Conservation (phyloP, 805 yeast genomes). For the Cyberlindnera samutprakarnensis region DNA sequence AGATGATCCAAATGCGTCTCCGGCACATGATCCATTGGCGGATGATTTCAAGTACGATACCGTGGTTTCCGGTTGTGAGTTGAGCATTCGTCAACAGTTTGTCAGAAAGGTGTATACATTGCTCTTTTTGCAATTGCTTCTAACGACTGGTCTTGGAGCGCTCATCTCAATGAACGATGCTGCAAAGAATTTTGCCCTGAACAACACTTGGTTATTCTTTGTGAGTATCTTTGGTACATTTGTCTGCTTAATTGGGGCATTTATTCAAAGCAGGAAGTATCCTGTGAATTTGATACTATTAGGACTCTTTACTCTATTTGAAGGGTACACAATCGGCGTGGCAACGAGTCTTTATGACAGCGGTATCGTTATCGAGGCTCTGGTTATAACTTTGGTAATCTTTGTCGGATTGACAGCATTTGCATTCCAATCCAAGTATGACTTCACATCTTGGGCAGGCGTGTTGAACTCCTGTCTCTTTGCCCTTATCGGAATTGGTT, state of each 20-base stretch:
- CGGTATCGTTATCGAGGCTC: slow-evolving; percentile 59
- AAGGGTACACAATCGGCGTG: slow-evolving; percentile 66
- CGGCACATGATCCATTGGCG: slow-evolving; percentile 23
- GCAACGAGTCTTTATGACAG: slow-evolving; percentile 58
- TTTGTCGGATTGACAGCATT: slow-evolving; percentile 72
- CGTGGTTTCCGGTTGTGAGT: slow-evolving; percentile 68
- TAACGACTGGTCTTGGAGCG: slow-evolving; percentile 53
- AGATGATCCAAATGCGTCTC: slow-evolving; percentile 9
- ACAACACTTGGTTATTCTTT: slow-evolving; percentile 51
- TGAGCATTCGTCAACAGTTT: slow-evolving; percentile 68
- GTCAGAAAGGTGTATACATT: slow-evolving; percentile 74
- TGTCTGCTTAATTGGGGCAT: slow-evolving; percentile 58
- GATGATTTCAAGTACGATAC: slow-evolving; percentile 82
- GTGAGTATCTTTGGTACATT: slow-evolving; percentile 53
- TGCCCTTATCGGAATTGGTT: slow-evolving; percentile 64
- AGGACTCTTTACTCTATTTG: slow-evolving; percentile 63
- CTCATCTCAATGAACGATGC: slow-evolving; percentile 37
- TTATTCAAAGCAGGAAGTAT: slow-evolving; percentile 55
- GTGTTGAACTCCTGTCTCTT: slow-evolving; percentile 49
- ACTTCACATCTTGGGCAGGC: slow-evolving; percentile 63
- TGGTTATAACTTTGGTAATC: slow-evolving; percentile 57
- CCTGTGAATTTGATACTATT: slow-evolving; percentile 59
- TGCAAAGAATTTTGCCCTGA: slow-evolving; percentile 46
- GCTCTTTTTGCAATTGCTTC: slow-evolving; percentile 53
- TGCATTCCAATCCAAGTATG: slow-evolving; percentile 74